These are phyloP conservation scores for Lasiodiplodia sp. DNA, from an alignment of 2,329 filamentous ascomycete genomes.

Conservation along the genomic window DNA sequence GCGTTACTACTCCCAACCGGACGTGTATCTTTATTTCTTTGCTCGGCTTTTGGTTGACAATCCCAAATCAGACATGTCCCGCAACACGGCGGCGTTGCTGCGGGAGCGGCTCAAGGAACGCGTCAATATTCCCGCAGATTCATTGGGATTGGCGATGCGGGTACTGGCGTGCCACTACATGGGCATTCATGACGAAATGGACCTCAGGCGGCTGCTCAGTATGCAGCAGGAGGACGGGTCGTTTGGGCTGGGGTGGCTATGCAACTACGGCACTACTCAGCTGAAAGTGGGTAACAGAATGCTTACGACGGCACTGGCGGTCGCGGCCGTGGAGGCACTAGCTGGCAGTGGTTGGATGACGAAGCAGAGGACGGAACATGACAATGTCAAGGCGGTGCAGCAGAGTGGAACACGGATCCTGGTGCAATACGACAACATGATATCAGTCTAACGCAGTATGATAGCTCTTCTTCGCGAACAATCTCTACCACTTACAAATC, in stretches of 20 bases:
- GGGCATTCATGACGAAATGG: constrained; percentile 33
- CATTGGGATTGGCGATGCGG: constrained; percentile 40
- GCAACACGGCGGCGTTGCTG: constrained; percentile 36
- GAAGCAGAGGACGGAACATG: not conserved
- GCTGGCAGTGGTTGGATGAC: not conserved
- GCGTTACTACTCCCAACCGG: constrained; percentile 42
- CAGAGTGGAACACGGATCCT: not conserved
- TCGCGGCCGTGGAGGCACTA: constrained; percentile 34
- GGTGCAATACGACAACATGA: not conserved
- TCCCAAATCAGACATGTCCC: constrained; percentile 34
- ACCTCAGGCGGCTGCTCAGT: constrained; percentile 35
- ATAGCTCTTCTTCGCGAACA: no score
- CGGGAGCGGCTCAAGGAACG: constrained; percentile 37
- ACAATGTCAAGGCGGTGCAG: not conserved
- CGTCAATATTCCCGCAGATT: constrained; percentile 36
- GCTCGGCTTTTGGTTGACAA: constrained; percentile 37
- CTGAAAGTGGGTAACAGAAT: constrained; percentile 36
- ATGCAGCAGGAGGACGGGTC: constrained; percentile 46
- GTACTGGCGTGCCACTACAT: constrained; percentile 40
- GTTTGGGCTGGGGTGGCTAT: constrained; percentile 43
- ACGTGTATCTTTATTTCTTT: constrained; percentile 45
- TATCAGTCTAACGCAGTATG: not conserved
- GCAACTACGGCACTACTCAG: constrained; percentile 33
- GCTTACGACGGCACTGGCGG: constrained; percentile 37
- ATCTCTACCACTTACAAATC: no score